Evolutionary conservation across 2,329 filamentous ascomycete genomes (phyloP).

Genomic region (Scortechinia acanthostroma): DNA sequence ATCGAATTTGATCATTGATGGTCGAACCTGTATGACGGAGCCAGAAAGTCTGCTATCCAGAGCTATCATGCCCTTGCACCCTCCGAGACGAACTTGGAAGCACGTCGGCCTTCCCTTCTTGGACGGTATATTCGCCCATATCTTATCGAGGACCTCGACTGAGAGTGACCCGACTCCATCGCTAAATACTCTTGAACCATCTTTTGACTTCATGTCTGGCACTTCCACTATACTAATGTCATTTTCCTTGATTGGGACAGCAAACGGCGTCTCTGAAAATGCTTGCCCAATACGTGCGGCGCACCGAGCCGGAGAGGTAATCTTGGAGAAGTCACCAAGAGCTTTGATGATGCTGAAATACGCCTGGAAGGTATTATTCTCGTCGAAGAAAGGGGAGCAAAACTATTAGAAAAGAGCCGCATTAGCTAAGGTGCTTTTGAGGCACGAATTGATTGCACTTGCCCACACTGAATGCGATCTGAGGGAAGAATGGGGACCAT

Average conservation of each 20-base stretch:
- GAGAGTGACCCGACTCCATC: constrained; percentile 57
- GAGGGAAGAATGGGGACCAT: constrained; percentile 74
- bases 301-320: constrained; percentile 45
- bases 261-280: constrained; percentile 45
- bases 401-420: constrained; percentile 18
- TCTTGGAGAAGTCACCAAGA: constrained; percentile 39
- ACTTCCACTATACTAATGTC: constrained; percentile 11
- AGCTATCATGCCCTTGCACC: constrained; percentile 73
- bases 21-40: constrained; percentile 50
- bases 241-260: constrained; percentile 25
- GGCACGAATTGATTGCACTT: too few species aligned
- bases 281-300: constrained; percentile 52
- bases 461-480: constrained; percentile 66
- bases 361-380: constrained; percentile 15
- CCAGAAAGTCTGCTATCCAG: constrained; percentile 56
- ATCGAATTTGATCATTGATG: constrained; percentile 75
- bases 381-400: constrained; percentile 30
- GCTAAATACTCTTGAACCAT: constrained; percentile 39
- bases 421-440: too few species aligned
- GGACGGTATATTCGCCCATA: constrained; percentile 46
- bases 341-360: constrained; percentile 29
- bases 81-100: constrained; percentile 53
- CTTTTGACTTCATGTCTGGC: constrained; percentile 24
- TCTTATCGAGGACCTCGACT: constrained; percentile 32
- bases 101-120: constrained; percentile 34